phyloP scores from a whole-genome alignment of 305 asterid species.

The Fraxinus velutina region DNA sequence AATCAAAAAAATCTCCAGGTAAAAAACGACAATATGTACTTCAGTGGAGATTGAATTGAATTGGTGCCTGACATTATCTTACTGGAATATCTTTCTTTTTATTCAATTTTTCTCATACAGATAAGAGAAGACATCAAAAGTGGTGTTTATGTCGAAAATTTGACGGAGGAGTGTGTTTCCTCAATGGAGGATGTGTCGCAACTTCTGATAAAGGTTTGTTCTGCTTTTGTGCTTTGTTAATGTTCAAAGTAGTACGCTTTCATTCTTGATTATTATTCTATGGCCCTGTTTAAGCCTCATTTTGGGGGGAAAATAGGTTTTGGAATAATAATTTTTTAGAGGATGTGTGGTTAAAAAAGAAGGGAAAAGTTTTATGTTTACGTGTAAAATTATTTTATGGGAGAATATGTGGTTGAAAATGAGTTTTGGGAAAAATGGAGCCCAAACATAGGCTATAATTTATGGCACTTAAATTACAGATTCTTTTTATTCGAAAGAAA shows the following conservation, averaged over 20 bases:
- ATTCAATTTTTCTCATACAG: slow-evolving; percentile 38
- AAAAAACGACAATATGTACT: slow-evolving; percentile 8
- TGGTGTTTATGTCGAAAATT: slow-evolving; percentile 92
- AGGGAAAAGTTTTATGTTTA: no score
- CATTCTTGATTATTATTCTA: neutral
- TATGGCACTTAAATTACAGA: neutral
- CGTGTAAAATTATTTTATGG: no score
- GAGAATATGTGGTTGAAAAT: no score
- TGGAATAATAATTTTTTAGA: no score
- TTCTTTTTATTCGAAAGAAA: neutral
- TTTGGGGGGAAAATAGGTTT: neutral
- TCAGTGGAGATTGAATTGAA: neutral
- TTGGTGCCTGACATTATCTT: neutral
- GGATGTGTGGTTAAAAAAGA: no score
- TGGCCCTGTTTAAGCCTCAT: neutral
- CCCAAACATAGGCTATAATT: no score
- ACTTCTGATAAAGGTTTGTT: slow-evolving; percentile 78
- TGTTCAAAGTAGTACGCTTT: neutral
- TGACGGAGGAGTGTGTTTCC: slow-evolving; percentile 83
- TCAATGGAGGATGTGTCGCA: slow-evolving; percentile 84
- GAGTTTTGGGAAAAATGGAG: no score
- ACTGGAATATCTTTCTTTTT: neutral
- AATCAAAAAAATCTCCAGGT: slow-evolving; percentile 92
- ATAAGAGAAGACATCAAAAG: slow-evolving; percentile 86
- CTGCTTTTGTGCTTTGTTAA: slow-evolving; percentile 10